phyloP scores from a whole-genome alignment of 2,329 filamentous ascomycete species.

The Sclerotinia spermophila region DNA sequence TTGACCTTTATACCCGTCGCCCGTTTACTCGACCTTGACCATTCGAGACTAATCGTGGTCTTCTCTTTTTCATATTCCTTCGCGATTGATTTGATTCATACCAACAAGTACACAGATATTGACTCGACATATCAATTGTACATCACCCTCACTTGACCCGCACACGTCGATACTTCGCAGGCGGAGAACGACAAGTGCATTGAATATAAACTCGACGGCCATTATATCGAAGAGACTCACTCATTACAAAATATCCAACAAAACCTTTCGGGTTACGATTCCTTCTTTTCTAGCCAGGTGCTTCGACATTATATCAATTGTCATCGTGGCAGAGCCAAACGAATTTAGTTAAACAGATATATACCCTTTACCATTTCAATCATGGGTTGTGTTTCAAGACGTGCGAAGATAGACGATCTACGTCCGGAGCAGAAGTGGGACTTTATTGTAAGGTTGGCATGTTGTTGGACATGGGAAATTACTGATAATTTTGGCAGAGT shows the following conservation, averaged over 20 bases:
- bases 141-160: slow-evolving; percentile 14
- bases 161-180: slow-evolving; percentile 48
- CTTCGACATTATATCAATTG: slow-evolving; percentile 18
- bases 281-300: slow-evolving; percentile 25
- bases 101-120: neutral
- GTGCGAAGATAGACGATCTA: slow-evolving; percentile 61
- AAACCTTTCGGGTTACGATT: slow-evolving; percentile 14
- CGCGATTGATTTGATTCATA: neutral
- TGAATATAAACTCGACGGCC: slow-evolving; percentile 32
- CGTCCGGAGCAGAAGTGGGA: slow-evolving; percentile 90
- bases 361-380: slow-evolving; percentile 31
- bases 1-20: neutral
- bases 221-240: slow-evolving; percentile 31
- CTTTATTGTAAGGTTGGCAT: slow-evolving; percentile 65
- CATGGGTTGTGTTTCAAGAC: slow-evolving; percentile 64
- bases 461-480: neutral
- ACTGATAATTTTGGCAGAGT: slow-evolving; percentile 41
- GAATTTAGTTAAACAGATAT: slow-evolving; percentile 19
- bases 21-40: neutral
- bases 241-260: slow-evolving; percentile 22
- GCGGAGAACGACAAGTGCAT: slow-evolving; percentile 48
- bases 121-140: neutral
- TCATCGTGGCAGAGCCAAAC: slow-evolving; percentile 28
- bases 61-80: neutral
- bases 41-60: slow-evolving; percentile 3